Evolutionary conservation across 1,139 yeast species (phyloP).

Genomic region (Yamadazyma blattariae): DNA sequence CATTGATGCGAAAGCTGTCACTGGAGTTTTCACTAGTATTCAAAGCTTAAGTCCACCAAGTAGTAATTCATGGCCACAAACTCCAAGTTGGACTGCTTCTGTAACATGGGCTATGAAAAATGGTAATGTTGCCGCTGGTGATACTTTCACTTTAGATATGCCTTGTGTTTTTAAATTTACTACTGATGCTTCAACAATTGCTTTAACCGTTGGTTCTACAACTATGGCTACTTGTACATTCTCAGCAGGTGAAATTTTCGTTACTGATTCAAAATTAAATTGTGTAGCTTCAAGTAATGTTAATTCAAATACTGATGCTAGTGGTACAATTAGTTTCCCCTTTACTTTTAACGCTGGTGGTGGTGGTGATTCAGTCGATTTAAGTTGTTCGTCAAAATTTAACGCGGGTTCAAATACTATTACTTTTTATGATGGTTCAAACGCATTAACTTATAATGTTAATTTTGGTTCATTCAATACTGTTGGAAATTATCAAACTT

Average conservation of each 20-base stretch:
- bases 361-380: constrained; percentile 18
- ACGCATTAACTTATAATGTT: constrained; percentile 11
- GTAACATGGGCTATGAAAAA: constrained; percentile 25
- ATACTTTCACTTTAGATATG: constrained; percentile 28
- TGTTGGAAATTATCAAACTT: not conserved
- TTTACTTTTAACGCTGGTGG: constrained; percentile 26
- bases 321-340: constrained; percentile 25
- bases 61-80: constrained; percentile 10
- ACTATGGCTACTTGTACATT: constrained; percentile 27
- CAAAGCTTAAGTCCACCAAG: not conserved
- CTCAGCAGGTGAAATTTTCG: constrained; percentile 21
- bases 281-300: constrained; percentile 22
- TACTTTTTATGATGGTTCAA: constrained; percentile 27
- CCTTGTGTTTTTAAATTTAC: constrained; percentile 33
- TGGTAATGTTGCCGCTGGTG: constrained; percentile 22
- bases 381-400: constrained; percentile 18
- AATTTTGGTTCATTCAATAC: constrained; percentile 1
- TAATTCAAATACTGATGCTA: constrained; percentile 11
- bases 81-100: constrained; percentile 24
- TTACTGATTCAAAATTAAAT: constrained; percentile 20
- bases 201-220: constrained; percentile 16
- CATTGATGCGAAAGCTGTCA: constrained; percentile 1
- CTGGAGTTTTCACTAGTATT: constrained; percentile 5
- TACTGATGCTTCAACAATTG: constrained; percentile 13
- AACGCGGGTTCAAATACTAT: constrained; percentile 24